phyloP scores from a whole-genome alignment of 805 yeast genomes.

The Suhomyces emberorum region DNA sequence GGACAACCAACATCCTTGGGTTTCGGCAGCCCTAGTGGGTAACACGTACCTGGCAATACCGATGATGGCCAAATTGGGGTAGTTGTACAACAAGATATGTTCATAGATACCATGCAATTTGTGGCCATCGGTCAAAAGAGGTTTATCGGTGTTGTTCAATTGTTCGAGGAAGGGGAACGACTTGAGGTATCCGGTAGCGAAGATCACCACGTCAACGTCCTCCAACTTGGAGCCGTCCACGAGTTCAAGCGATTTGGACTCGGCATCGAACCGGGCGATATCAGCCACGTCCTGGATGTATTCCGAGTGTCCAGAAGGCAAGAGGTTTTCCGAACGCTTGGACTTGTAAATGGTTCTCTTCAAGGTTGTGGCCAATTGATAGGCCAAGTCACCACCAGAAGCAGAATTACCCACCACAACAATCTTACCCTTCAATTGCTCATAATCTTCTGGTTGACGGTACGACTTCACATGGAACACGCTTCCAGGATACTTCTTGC shows the following conservation, averaged over 20 bases:
- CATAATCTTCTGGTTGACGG: conserved; percentile 22
- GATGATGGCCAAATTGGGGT: conserved; percentile 42
- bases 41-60: conserved; percentile 46
- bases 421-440: conserved; percentile 34
- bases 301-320: conserved; percentile 45
- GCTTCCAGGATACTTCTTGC: conserved; percentile 18
- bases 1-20: conserved; percentile 44
- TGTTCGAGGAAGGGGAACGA: conserved; percentile 31
- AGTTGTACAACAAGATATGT: conserved; percentile 45
- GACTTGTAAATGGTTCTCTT: conserved; percentile 46
- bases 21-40: conserved; percentile 50
- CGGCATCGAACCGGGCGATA: conserved; percentile 35
- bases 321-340: conserved; percentile 41
- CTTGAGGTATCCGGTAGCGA: conserved; percentile 40
- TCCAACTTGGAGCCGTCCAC: conserved; percentile 22
- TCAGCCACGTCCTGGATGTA: conserved; percentile 43
- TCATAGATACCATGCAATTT: conserved; percentile 40
- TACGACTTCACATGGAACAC: conserved; percentile 34
- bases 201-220: conserved; percentile 26
- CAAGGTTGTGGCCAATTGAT: conserved; percentile 49
- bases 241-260: conserved; percentile 23
- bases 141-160: conserved; percentile 12
- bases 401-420: conserved; percentile 76
- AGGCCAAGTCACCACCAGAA: conserved; percentile 69
- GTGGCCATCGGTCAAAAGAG: conserved; percentile 29